Conservation (phyloP, 2,329 filamentous ascomycete genomes). For the Fusarium metavorans region DNA sequence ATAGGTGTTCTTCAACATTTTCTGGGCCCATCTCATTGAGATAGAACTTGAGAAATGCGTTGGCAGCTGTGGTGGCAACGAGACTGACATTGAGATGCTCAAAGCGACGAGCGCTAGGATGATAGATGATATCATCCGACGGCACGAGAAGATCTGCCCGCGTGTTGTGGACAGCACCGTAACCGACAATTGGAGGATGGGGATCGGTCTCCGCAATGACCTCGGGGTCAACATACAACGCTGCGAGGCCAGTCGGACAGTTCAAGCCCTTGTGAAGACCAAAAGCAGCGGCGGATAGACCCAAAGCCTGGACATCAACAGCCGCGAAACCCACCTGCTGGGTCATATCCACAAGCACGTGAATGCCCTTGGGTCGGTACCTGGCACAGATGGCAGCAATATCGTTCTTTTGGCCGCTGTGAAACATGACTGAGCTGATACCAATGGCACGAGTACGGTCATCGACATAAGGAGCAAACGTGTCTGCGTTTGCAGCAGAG, state of each 20-base stretch:
- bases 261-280: background rate
- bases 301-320: background rate
- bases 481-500: background rate
- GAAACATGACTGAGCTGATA: background rate
- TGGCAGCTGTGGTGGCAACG: background rate
- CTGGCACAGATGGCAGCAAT: background rate
- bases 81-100: background rate
- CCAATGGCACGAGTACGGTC: background rate
- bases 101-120: background rate
- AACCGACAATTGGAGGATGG: background rate
- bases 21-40: background rate
- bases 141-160: background rate
- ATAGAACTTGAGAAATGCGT: background rate
- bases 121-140: background rate
- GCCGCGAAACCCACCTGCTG: background rate
- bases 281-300: background rate
- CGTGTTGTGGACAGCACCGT: background rate
- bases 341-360: background rate
- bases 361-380: background rate
- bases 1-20: background rate
- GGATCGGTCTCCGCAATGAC: background rate
- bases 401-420: background rate
- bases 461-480: background rate
- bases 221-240: background rate
- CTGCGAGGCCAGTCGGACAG: background rate